A percentile compares a stretch with the other conserved stretches of the same genome.
Conservation (phyloP, 768 basidiomycete genomes). For the Tylopilus vinaceipallidus region DNA sequence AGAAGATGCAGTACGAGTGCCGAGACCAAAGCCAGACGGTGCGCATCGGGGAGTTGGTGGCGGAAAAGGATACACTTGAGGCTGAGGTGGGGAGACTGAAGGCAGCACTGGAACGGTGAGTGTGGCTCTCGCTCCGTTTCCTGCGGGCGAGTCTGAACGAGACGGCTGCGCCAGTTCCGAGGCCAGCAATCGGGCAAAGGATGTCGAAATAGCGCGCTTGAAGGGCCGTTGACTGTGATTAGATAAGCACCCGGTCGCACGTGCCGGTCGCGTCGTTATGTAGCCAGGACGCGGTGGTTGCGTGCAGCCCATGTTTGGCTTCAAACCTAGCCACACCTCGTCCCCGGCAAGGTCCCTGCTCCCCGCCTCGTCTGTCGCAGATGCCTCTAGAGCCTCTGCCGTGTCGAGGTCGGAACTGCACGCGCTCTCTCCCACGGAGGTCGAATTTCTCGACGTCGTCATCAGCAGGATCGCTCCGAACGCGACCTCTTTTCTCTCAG, state of each 20-base stretch:
- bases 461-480: slow-evolving; percentile 62
- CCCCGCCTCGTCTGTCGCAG: slow-evolving; percentile 17
- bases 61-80: slow-evolving; percentile 16
- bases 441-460: slow-evolving; percentile 73
- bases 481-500: slow-evolving; percentile 73
- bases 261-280: slow-evolving; percentile 29
- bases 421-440: slow-evolving; percentile 51
- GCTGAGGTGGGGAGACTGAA: slow-evolving; percentile 17
- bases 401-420: slow-evolving; percentile 48
- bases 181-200: slow-evolving; percentile 7
- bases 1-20: slow-evolving; percentile 22
- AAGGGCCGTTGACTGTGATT: slow-evolving; percentile 10
- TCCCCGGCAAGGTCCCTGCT: slow-evolving; percentile 39
- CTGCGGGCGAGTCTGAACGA: neutral
- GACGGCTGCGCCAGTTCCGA: slow-evolving; percentile 5
- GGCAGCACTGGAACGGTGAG: slow-evolving; percentile 18
- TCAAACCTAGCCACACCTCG: slow-evolving; percentile 48
- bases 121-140: neutral
- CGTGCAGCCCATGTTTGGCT: slow-evolving; percentile 37
- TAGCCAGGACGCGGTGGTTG: slow-evolving; percentile 11
- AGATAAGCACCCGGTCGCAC: slow-evolving; percentile 26
- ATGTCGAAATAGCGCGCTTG: slow-evolving; percentile 5
- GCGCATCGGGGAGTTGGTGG: slow-evolving; percentile 20
- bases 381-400: slow-evolving; percentile 42
- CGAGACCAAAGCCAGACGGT: slow-evolving; percentile 23